Evolutionary conservation across 2,329 filamentous ascomycete genomes (phyloP).

Genomic region (Verticillium nubilum): DNA sequence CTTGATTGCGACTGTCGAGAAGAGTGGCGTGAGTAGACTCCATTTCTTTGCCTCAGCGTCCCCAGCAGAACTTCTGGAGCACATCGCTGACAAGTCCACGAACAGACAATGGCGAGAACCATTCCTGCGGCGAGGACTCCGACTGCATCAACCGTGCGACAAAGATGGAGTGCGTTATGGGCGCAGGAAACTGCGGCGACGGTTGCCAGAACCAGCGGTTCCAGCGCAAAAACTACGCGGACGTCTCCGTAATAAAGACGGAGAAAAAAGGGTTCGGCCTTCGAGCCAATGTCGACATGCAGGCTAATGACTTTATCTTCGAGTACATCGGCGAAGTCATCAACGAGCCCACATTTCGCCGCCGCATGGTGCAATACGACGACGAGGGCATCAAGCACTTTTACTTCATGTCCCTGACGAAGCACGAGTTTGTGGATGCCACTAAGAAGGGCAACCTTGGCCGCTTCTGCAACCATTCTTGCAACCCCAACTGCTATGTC

Average conservation of each 20-base stretch:
- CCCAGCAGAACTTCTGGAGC: constrained; percentile 1
- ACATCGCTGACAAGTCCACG: constrained; percentile 31
- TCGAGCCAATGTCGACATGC: constrained; percentile 71
- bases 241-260: constrained; percentile 93
- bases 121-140: constrained; percentile 90
- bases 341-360: constrained; percentile 82
- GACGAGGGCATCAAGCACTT: constrained; percentile 98
- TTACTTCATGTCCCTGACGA: constrained; percentile 98
- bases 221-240: constrained; percentile 80
- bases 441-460: constrained; percentile 95
- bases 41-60: background rate
- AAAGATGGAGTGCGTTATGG: constrained; percentile 88
- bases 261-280: constrained; percentile 97
- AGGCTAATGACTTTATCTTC: constrained; percentile 86
- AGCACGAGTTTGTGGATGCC: constrained; percentile 94
- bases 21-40: constrained; percentile 76
- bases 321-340: constrained; percentile 99
- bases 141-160: constrained; percentile 98
- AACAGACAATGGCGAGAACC: constrained; percentile 54
- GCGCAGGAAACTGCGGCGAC: constrained; percentile 76
- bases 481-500: constrained; percentile 97
- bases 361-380: constrained; percentile 89
- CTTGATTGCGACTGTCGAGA: constrained; percentile 93
- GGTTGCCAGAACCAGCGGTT: constrained; percentile 94
- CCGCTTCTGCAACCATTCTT: constrained; percentile 98